A percentile compares a stretch with the other conserved stretches of the same genome.
Conservation (phyloP, 805 yeast genomes). For the Candida suzukii region DNA sequence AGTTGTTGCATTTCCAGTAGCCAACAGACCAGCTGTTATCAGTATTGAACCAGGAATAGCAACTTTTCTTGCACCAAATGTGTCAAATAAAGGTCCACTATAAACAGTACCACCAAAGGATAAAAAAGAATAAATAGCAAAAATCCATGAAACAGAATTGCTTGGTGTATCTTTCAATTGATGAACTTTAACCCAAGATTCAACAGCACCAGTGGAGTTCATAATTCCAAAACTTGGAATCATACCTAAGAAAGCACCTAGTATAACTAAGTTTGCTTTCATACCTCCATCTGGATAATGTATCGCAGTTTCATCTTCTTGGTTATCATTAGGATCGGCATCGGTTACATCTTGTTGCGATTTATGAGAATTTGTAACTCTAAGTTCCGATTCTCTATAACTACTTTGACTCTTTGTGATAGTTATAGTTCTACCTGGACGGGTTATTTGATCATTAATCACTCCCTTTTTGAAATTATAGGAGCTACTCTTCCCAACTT, state of each 20-base stretch:
- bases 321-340: background rate
- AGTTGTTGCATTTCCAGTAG: slow-evolving; percentile 35
- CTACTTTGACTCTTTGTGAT: background rate
- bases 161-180: slow-evolving; percentile 39
- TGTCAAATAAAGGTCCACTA: slow-evolving; percentile 37
- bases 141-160: slow-evolving; percentile 62
- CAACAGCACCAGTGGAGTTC: slow-evolving; percentile 61
- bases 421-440: background rate
- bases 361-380: too few relatives aligned
- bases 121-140: slow-evolving; percentile 43
- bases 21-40: slow-evolving; percentile 32
- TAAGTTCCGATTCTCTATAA: background rate
- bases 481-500: background rate
- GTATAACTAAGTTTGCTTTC: slow-evolving; percentile 31
- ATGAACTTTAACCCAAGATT: slow-evolving; percentile 51
- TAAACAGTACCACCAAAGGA: slow-evolving; percentile 34
- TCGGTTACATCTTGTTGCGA: too few relatives aligned
- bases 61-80: slow-evolving; percentile 34
- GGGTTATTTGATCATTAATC: too few relatives aligned
- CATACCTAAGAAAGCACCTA: slow-evolving; percentile 55
- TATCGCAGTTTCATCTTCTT: background rate
- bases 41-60: slow-evolving; percentile 29
- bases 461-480: background rate
- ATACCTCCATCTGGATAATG: slow-evolving; percentile 57
- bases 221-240: slow-evolving; percentile 55